Percentiles rank a stretch among this genome's conserved stretches.
These are phyloP conservation scores for Dactylellina parvicollis DNA, from an alignment of 2,329 filamentous ascomycete genomes.

Conservation along the genomic window DNA sequence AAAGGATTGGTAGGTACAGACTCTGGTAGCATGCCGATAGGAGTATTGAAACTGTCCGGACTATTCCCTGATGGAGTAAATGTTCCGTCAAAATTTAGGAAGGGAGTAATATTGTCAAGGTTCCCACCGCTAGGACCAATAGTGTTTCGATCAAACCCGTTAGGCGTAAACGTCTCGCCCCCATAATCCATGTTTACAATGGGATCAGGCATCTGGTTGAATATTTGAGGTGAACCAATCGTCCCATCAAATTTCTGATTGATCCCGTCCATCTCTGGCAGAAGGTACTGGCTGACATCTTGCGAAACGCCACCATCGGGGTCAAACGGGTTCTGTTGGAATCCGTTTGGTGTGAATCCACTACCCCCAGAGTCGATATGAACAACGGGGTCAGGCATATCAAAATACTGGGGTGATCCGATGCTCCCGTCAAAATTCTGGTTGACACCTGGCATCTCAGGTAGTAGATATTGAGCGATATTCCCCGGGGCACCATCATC, in stretches of 20 bases:
- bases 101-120: too few species aligned
- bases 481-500: neutral
- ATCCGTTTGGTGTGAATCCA: slow-evolving; percentile 13
- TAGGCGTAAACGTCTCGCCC: neutral
- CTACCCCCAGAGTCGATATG: neutral
- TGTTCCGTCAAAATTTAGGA: too few species aligned
- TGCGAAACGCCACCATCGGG: neutral
- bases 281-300: neutral
- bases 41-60: neutral
- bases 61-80: too few species aligned
- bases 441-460: slow-evolving; percentile 3
- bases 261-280: neutral
- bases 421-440: slow-evolving; percentile 1
- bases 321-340: slow-evolving; percentile 17
- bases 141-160: neutral
- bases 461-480: neutral
- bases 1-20: slow-evolving; percentile 5
- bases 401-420: neutral
- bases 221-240: neutral
- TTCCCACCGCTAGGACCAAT: neutral
- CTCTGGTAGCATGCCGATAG: neutral
- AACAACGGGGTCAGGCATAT: neutral
- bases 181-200: neutral
- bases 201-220: neutral
- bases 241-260: slow-evolving; percentile 17